A percentile compares a stretch with the other conserved stretches of the same genome.
Evolutionary conservation across 306 rosid species (phyloP).

Genomic region (Glycine soja): DNA sequence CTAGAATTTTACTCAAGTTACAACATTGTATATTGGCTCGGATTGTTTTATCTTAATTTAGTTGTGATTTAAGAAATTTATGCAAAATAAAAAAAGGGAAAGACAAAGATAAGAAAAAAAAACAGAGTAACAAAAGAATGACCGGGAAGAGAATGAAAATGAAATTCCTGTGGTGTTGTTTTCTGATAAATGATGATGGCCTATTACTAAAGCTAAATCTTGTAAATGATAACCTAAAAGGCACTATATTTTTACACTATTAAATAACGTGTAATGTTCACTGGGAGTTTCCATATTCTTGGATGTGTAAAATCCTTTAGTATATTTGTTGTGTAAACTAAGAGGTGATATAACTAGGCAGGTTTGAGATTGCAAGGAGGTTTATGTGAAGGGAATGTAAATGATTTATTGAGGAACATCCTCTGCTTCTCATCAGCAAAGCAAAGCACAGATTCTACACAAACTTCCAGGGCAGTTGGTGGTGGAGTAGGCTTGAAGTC

Average conservation of each 20-base stretch:
- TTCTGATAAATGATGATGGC: background rate
- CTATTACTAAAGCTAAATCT: conserved; percentile 21
- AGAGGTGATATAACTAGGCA: conserved; percentile 46
- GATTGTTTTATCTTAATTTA: background rate
- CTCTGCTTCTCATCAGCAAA: conserved; percentile 73
- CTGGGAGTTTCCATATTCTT: too few relatives aligned
- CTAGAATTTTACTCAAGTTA: too few relatives aligned
- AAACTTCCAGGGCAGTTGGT: conserved; percentile 63
- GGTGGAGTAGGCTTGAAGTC: conserved; percentile 74
- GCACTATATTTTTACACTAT: conserved; percentile 39
- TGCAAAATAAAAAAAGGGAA: background rate
- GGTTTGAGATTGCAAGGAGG: conserved; percentile 73
- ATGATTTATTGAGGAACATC: conserved; percentile 59
- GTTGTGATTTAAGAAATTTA: background rate
- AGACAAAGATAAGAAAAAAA: too few relatives aligned
- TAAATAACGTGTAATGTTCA: background rate
- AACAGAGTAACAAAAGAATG: too few relatives aligned
- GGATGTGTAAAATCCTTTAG: conserved; percentile 1
- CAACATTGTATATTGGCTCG: background rate
- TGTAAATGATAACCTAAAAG: conserved; percentile 36
- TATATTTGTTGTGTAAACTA: conserved; percentile 41
- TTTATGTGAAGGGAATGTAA: conserved; percentile 51
- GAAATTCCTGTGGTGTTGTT: background rate
- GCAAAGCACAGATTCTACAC: conserved; percentile 80
- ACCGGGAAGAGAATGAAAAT: background rate